Conservation (phyloP, 306 rosid species). For the Dalbergia cochinchinensis region DNA sequence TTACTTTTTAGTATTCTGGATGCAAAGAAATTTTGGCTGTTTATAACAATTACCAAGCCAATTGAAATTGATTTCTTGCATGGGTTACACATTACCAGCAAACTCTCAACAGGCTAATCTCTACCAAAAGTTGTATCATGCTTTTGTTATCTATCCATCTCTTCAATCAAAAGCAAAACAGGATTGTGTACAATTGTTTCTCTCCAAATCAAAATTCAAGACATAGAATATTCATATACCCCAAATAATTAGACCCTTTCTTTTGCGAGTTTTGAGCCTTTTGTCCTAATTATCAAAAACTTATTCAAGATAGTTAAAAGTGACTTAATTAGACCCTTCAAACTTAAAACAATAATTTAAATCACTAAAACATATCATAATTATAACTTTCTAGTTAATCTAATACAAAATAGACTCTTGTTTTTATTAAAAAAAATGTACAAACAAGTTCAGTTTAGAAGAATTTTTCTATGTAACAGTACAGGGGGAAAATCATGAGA, state of each 20-base stretch:
- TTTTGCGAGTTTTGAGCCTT: too few species aligned
- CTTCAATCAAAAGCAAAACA: conserved; percentile 20
- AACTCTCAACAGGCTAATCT: conserved; percentile 13
- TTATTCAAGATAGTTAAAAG: too few species aligned
- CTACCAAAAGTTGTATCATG: not conserved
- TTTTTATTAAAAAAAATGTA: too few species aligned
- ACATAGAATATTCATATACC: conserved; percentile 20
- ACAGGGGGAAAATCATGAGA: too few species aligned
- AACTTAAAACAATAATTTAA: too few species aligned
- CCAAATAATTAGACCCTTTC: not conserved
- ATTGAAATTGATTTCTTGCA: not conserved
- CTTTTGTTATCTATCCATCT: not conserved
- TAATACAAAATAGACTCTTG: too few species aligned
- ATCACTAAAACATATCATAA: too few species aligned
- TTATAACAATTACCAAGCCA: conserved; percentile 1
- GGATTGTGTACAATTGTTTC: conserved; percentile 28
- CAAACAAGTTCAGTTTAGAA: too few species aligned
- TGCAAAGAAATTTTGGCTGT: not conserved
- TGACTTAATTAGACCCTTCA: too few species aligned
- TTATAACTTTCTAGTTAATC: too few species aligned
- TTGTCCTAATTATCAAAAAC: too few species aligned
- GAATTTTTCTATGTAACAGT: too few species aligned
- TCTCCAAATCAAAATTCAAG: conserved; percentile 36
- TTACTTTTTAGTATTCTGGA: not conserved
- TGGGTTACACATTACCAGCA: not conserved